A percentile compares a stretch with the other conserved stretches of the same genome.
Evolutionary conservation across 371 early-diverging fungal genomes (phyloP).

Genomic region (Conidiobolus incongruus): DNA sequence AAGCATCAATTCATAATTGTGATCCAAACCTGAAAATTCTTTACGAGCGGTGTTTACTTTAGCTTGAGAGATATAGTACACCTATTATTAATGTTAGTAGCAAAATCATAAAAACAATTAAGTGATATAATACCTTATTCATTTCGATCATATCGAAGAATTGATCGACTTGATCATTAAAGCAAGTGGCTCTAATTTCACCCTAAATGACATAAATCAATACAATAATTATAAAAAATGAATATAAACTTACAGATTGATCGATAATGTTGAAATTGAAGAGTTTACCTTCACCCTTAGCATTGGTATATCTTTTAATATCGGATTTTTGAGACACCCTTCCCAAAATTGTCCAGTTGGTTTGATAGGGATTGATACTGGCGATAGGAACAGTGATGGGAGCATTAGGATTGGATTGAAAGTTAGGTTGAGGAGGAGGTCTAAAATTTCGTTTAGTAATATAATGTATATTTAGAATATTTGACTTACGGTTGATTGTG

Average conservation of each 20-base stretch:
- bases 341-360: constrained; percentile 90
- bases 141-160: constrained; percentile 51
- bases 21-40: constrained; percentile 54
- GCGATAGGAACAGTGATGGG: no score
- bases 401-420: no score
- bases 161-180: constrained; percentile 56
- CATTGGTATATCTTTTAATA: constrained; percentile 61
- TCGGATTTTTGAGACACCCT: constrained; percentile 64
- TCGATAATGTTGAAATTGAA: constrained; percentile 79
- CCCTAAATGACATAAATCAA: constrained; percentile 18
- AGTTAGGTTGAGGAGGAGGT: no score
- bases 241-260: constrained; percentile 25
- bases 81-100: constrained; percentile 8
- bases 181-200: constrained; percentile 79
- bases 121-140: constrained; percentile 37
- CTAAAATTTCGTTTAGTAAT: no score
- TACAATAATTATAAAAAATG: not conserved
- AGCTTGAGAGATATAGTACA: constrained; percentile 69
- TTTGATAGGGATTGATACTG: no score
- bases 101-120: not conserved
- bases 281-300: constrained; percentile 58
- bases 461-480: no score
- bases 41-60: constrained; percentile 67
- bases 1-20: constrained; percentile 82
- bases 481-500: no score